These are phyloP conservation scores for Nadsonia starkeyi-henricii DNA, from an alignment of 1,139 yeast genomes.

Conservation along the genomic window DNA sequence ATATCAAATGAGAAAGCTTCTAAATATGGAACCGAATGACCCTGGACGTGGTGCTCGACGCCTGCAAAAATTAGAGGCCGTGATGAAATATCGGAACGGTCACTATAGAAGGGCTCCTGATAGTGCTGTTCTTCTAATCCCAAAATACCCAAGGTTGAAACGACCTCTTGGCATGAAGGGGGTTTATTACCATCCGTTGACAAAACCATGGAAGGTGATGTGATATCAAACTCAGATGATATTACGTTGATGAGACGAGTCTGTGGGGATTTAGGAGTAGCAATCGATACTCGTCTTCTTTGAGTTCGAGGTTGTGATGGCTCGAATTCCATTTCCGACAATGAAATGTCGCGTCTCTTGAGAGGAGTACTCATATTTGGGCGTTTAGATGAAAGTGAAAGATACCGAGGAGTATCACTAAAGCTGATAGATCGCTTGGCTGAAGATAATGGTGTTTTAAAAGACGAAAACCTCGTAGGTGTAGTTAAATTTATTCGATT, in stretches of 20 bases:
- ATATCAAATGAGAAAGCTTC: background rate
- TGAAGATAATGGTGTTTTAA: background rate
- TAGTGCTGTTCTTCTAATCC: constrained; percentile 43
- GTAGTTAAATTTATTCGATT: background rate
- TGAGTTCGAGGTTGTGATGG: too few species aligned
- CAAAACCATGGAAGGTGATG: background rate
- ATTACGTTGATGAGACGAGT: too few species aligned
- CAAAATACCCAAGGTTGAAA: constrained; percentile 28
- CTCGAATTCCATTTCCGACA: too few species aligned
- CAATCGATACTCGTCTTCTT: too few species aligned
- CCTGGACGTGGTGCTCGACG: constrained; percentile 34
- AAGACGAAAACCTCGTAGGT: background rate
- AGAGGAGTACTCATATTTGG: background rate
- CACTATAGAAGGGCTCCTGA: constrained; percentile 49
- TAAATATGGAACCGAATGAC: constrained; percentile 13
- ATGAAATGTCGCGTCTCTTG: too few species aligned
- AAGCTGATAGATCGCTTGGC: background rate
- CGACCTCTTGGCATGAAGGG: constrained; percentile 19
- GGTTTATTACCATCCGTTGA: constrained; percentile 9
- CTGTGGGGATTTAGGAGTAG: too few species aligned
- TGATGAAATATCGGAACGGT: constrained; percentile 35
- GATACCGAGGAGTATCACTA: background rate
- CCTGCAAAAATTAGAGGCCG: constrained; percentile 56
- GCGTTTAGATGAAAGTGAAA: background rate
- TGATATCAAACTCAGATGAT: background rate